These are phyloP conservation scores for Phaffia rhodozyma DNA, from an alignment of 1,284 basidiomycete species.

Conservation along the genomic window DNA sequence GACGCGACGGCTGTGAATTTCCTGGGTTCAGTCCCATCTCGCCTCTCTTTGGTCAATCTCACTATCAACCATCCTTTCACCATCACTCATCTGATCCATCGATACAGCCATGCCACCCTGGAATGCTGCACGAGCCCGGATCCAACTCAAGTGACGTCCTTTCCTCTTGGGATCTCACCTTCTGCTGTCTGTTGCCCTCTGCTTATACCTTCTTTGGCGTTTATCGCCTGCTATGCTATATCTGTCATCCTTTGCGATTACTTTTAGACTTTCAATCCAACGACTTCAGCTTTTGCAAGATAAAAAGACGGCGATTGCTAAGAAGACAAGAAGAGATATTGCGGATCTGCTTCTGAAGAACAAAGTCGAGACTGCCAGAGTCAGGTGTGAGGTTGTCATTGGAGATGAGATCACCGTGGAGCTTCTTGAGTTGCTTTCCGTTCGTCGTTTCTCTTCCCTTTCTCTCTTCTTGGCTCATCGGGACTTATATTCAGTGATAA, in stretches of 20 bases:
- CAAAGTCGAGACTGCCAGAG: conserved; percentile 25
- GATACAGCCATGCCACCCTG: no score
- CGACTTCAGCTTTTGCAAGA: conserved; percentile 78
- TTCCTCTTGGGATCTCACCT: neutral
- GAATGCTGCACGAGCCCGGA: no score
- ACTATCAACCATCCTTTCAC: no score
- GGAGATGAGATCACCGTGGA: conserved; percentile 76
- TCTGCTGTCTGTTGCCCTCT: neutral
- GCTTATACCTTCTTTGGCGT: neutral
- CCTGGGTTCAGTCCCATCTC: no score
- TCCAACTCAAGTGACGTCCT: no score
- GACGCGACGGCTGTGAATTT: no score
- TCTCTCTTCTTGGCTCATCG: neutral
- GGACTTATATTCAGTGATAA: neutral
- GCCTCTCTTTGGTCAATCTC: no score
- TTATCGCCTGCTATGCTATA: neutral
- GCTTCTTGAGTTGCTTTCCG: conserved; percentile 76
- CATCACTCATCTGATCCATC: no score
- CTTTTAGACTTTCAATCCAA: conserved; percentile 68
- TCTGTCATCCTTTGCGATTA: neutral
- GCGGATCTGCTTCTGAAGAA: conserved; percentile 35
- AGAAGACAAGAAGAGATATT: conserved; percentile 41
- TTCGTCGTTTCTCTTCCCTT: conserved; percentile 20
- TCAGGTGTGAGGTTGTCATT: conserved; percentile 46
- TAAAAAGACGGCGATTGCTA: conserved; percentile 87